Percentiles rank a stretch among this genome's conserved stretches.
These are phyloP conservation scores for Pezicula carpinea DNA, from an alignment of 2,329 filamentous ascomycete genomes.

Conservation along the genomic window DNA sequence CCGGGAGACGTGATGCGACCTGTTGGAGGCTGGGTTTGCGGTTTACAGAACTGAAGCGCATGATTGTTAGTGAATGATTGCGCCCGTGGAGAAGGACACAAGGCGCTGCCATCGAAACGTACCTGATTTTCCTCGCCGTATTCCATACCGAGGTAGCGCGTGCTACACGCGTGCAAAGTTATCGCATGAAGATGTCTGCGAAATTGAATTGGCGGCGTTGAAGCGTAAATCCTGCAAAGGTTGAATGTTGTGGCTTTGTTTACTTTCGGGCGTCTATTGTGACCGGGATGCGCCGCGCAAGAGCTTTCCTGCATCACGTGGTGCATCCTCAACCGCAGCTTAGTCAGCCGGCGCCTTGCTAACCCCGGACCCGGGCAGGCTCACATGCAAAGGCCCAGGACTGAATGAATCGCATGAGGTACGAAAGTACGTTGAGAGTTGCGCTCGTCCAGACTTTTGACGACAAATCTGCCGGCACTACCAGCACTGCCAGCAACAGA, in stretches of 20 bases:
- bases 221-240: neutral
- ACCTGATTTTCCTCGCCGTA: slow-evolving; percentile 23
- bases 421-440: too few species aligned
- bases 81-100: neutral
- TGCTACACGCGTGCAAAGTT: slow-evolving; percentile 17
- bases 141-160: slow-evolving; percentile 22
- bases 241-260: too few species aligned
- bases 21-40: slow-evolving; percentile 21
- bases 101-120: slow-evolving; percentile 1
- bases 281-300: too few species aligned
- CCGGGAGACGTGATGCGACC: slow-evolving; percentile 24
- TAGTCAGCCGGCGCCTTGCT: too few species aligned
- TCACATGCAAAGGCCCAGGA: too few species aligned
- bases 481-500: neutral
- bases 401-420: too few species aligned
- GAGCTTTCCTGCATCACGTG: too few species aligned
- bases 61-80: neutral
- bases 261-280: too few species aligned
- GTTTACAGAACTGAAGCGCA: slow-evolving; percentile 20
- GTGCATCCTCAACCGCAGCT: too few species aligned
- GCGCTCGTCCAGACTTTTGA: too few species aligned
- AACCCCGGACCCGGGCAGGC: too few species aligned
- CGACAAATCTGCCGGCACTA: too few species aligned
- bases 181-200: slow-evolving; percentile 15
- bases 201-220: neutral